phyloP scores from a whole-genome alignment of 192 early-diverging fungal species.

The Linnemannia exigua region DNA sequence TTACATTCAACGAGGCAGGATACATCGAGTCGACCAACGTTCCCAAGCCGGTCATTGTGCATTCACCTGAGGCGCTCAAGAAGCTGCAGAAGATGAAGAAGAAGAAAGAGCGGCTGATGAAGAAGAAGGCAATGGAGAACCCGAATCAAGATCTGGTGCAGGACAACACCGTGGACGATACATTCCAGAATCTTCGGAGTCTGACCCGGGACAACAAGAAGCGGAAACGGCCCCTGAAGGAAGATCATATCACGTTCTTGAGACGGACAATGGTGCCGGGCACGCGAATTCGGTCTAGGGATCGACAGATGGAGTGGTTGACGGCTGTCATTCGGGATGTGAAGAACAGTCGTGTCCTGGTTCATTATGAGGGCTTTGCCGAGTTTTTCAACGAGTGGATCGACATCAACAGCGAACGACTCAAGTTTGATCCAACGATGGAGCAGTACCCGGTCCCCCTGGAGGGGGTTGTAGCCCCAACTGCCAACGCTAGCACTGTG shows the following conservation, averaged over 20 bases:
- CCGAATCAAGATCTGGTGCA: slow-evolving; percentile 1
- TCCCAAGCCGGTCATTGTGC: background rate
- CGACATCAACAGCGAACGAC: slow-evolving; percentile 76
- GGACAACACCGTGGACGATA: background rate
- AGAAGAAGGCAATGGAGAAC: slow-evolving; percentile 5
- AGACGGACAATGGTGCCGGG: slow-evolving; percentile 51
- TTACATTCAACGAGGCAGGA: slow-evolving; percentile 50
- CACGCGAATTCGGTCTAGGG: slow-evolving; percentile 65
- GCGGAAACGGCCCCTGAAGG: slow-evolving; percentile 9
- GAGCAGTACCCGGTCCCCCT: slow-evolving; percentile 13
- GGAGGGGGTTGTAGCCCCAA: background rate
- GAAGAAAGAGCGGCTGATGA: slow-evolving; percentile 6
- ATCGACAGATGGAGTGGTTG: slow-evolving; percentile 74
- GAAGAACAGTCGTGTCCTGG: slow-evolving; percentile 68
- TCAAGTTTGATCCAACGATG: slow-evolving; percentile 26
- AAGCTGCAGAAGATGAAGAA: slow-evolving; percentile 14
- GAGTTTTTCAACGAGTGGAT: slow-evolving; percentile 75
- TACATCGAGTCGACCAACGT: slow-evolving; percentile 30
- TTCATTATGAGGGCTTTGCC: slow-evolving; percentile 71
- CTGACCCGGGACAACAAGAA: slow-evolving; percentile 25
- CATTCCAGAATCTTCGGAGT: slow-evolving; percentile 41
- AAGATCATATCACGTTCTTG: slow-evolving; percentile 37
- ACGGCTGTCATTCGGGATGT: slow-evolving; percentile 67
- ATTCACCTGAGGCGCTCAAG: background rate
- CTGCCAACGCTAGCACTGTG: background rate